These are phyloP conservation scores for Talaromyces sp. DNA, from an alignment of 2,329 filamentous ascomycete species.

Conservation along the genomic window DNA sequence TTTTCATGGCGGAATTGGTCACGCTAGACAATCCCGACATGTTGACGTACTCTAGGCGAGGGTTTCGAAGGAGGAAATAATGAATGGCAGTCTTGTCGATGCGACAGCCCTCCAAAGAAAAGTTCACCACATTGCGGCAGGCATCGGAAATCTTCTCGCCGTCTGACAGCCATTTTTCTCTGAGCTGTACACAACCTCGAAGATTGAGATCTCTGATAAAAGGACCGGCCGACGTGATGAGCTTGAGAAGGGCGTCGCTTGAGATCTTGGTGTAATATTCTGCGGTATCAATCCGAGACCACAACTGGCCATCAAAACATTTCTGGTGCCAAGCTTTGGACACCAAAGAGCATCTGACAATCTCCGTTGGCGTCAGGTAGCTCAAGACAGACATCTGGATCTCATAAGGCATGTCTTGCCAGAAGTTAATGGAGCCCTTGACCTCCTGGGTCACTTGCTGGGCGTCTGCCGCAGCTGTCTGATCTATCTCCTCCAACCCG, in stretches of 20 bases:
- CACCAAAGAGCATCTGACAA: slow-evolving; percentile 72
- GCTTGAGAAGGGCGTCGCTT: slow-evolving; percentile 74
- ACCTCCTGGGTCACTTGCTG: slow-evolving; percentile 19
- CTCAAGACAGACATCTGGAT: slow-evolving; percentile 72
- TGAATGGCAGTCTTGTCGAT: slow-evolving; percentile 76
- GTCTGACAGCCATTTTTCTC: slow-evolving; percentile 72
- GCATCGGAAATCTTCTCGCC: slow-evolving; percentile 66
- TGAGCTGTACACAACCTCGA: slow-evolving; percentile 82
- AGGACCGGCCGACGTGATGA: slow-evolving; percentile 78
- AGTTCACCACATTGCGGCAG: slow-evolving; percentile 81
- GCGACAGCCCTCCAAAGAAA: slow-evolving; percentile 82
- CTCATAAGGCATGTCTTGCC: slow-evolving; percentile 77
- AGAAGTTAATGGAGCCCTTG: slow-evolving; percentile 59
- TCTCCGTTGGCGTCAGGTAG: slow-evolving; percentile 72
- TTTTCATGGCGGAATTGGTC: slow-evolving; percentile 81
- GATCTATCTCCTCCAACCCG: slow-evolving; percentile 35
- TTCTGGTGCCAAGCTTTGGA: slow-evolving; percentile 73
- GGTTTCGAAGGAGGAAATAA: slow-evolving; percentile 74
- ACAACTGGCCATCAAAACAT: slow-evolving; percentile 93
- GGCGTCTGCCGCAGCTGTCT: slow-evolving; percentile 21
- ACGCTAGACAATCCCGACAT: slow-evolving; percentile 70
- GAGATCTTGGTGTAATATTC: slow-evolving; percentile 86
- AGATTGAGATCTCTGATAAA: slow-evolving; percentile 90
- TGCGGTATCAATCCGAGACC: slow-evolving; percentile 77
- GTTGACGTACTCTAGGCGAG: slow-evolving; percentile 75